Conservation (phyloP, 192 early-diverging fungal species). For the Phlyctochytrium planicorne region DNA sequence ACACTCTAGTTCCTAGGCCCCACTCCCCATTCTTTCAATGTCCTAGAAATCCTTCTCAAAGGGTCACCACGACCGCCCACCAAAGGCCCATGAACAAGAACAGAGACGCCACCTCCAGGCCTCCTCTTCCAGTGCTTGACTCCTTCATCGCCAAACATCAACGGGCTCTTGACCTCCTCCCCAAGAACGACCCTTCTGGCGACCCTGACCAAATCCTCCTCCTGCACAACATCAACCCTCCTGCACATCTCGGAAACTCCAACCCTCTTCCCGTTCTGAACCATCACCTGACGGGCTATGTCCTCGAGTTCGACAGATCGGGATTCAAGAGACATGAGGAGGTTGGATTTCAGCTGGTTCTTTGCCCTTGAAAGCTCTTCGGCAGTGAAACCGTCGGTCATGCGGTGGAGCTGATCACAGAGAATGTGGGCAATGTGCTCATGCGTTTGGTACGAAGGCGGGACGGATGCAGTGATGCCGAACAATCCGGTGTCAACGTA, state of each 20-base stretch:
- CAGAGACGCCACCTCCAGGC: slow-evolving; percentile 34
- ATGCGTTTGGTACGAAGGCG: slow-evolving; percentile 68
- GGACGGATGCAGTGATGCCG: slow-evolving; percentile 85
- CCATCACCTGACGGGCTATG: slow-evolving; percentile 80
- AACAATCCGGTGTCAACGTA: slow-evolving; percentile 88
- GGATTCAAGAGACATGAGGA: slow-evolving; percentile 93
- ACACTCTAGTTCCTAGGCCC: no score
- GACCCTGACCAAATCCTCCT: slow-evolving; percentile 75
- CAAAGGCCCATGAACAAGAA: slow-evolving; percentile 42
- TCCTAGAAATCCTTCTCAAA: slow-evolving; percentile 10
- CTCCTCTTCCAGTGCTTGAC: slow-evolving; percentile 30
- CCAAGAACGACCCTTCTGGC: slow-evolving; percentile 70
- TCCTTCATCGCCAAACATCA: slow-evolving; percentile 25
- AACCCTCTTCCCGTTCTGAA: slow-evolving; percentile 66
- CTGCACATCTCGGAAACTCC: slow-evolving; percentile 73
- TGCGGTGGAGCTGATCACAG: slow-evolving; percentile 74
- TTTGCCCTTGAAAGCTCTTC: slow-evolving; percentile 82
- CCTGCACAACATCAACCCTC: slow-evolving; percentile 75
- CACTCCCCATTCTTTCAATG: slow-evolving; percentile 28
- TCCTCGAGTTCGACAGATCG: slow-evolving; percentile 94
- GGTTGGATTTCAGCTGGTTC: slow-evolving; percentile 89
- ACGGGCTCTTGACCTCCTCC: slow-evolving; percentile 37
- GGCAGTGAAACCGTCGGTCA: slow-evolving; percentile 57
- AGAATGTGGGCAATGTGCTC: slow-evolving; percentile 77
- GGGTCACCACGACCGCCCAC: slow-evolving; percentile 20